A percentile compares a stretch with the other conserved stretches of the same genome.
Conservation (phyloP, 306 rosid genomes). For the Abrus precatorius region DNA sequence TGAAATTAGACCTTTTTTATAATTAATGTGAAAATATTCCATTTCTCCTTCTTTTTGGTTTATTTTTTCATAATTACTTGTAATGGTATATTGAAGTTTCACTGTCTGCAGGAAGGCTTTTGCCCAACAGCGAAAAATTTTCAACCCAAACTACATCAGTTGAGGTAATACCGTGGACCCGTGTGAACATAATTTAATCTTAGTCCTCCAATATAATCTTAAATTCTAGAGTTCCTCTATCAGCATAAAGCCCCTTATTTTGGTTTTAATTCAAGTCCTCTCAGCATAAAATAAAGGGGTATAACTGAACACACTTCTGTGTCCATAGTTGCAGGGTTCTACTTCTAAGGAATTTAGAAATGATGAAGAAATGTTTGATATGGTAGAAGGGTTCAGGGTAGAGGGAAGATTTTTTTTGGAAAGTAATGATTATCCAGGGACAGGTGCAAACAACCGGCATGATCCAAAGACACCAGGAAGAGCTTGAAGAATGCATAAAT, state of each 20-base stretch:
- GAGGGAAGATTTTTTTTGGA: constrained; percentile 65
- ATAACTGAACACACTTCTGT: neutral
- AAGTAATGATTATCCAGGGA: constrained; percentile 66
- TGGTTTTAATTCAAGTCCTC: neutral
- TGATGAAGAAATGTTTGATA: constrained; percentile 43
- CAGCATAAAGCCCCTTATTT: neutral
- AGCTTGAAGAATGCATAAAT: constrained; percentile 38
- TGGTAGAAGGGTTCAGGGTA: constrained; percentile 43
- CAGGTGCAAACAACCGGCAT: constrained; percentile 74
- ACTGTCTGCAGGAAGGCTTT: constrained; percentile 52
- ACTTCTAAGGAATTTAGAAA: constrained; percentile 22
- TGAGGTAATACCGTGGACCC: constrained; percentile 39
- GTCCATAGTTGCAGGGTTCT: constrained; percentile 44
- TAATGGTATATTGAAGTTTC: constrained; percentile 23
- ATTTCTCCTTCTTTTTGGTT: neutral
- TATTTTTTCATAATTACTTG: neutral
- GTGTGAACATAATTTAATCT: constrained; percentile 22
- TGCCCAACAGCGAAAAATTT: constrained; percentile 44
- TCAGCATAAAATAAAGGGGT: constrained; percentile 9
- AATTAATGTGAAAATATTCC: neutral
- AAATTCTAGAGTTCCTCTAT: neutral
- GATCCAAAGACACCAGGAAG: constrained; percentile 67
- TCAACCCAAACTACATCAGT: constrained; percentile 37
- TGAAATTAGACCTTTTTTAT: neutral
- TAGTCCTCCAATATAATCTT: neutral